phyloP scores from a whole-genome alignment of 495 filamentous ascomycete genomes.

The Hamigera avellanea region DNA sequence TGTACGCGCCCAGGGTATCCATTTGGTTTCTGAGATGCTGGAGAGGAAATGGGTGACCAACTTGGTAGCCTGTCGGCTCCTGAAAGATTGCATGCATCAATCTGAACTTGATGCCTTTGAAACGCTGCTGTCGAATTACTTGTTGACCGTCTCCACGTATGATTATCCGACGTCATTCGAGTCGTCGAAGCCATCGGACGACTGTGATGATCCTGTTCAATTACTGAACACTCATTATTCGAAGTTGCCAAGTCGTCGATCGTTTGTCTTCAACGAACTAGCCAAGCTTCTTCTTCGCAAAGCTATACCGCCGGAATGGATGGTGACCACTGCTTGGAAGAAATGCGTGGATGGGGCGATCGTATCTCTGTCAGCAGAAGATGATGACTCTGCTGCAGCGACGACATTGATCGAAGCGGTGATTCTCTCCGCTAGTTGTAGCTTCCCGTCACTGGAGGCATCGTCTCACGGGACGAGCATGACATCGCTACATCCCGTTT shows the following conservation, averaged over 20 bases:
- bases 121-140: conserved; percentile 18
- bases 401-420: conserved; percentile 29
- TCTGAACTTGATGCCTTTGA: conserved; percentile 29
- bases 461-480: background rate
- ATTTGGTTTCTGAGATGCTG: conserved; percentile 45
- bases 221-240: conserved; percentile 22
- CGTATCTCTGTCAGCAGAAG: conserved; percentile 27
- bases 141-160: conserved; percentile 17
- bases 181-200: conserved; percentile 4
- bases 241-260: conserved; percentile 11
- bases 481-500: background rate
- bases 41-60: conserved; percentile 29
- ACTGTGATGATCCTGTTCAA: conserved; percentile 17
- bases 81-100: conserved; percentile 21
- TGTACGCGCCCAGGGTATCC: conserved; percentile 56
- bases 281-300: conserved; percentile 26
- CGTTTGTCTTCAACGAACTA: conserved; percentile 28
- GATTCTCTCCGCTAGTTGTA: conserved; percentile 19
- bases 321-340: conserved; percentile 34
- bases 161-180: conserved; percentile 23
- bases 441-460: conserved; percentile 3
- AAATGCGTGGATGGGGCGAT: conserved; percentile 31
- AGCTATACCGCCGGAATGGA: conserved; percentile 35
- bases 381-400: conserved; percentile 23
- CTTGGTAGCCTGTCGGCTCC: conserved; percentile 18